Percentiles rank a stretch among this genome's conserved stretches.
These are phyloP conservation scores for Cyberlindnera saturnus DNA, from an alignment of 805 yeast species.

Conservation along the genomic window DNA sequence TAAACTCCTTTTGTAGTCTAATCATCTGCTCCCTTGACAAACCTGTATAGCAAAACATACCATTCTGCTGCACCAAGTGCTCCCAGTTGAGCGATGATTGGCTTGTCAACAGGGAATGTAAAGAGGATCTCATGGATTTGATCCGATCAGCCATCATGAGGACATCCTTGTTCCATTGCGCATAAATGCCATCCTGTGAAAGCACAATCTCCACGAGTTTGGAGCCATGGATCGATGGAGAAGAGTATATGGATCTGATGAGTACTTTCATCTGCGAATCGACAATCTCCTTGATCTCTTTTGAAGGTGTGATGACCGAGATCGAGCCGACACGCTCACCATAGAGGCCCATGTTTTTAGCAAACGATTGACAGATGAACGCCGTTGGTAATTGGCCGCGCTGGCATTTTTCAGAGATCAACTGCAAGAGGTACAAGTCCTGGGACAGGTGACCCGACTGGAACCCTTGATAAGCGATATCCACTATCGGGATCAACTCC, in stretches of 20 bases:
- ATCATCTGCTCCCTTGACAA: constrained; percentile 64
- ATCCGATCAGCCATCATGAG: constrained; percentile 73
- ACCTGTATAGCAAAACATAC: constrained; percentile 96
- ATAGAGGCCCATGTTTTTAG: constrained; percentile 91
- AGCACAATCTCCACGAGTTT: constrained; percentile 79
- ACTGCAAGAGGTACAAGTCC: constrained; percentile 56
- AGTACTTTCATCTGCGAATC: constrained; percentile 80
- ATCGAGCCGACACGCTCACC: constrained; percentile 93
- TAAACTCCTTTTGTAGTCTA: constrained; percentile 59
- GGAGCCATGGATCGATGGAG: constrained; percentile 94
- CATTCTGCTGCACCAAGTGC: constrained; percentile 82
- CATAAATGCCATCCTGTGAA: constrained; percentile 48
- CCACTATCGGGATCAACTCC: constrained; percentile 73
- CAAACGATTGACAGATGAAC: constrained; percentile 82
- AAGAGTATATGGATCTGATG: constrained; percentile 82
- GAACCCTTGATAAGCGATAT: constrained; percentile 94
- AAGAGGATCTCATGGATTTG: constrained; percentile 58
- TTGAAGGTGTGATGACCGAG: constrained; percentile 51
- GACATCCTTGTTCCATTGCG: constrained; percentile 80
- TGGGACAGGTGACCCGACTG: constrained; percentile 76
- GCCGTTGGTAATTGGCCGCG: constrained; percentile 43
- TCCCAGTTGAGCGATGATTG: constrained; percentile 58
- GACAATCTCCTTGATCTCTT: constrained; percentile 43
- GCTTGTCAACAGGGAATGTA: constrained; percentile 54
- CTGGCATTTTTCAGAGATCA: constrained; percentile 34